These are phyloP conservation scores for Umbelopsis isabellina DNA, from an alignment of 192 early-diverging fungal species.

Conservation along the genomic window DNA sequence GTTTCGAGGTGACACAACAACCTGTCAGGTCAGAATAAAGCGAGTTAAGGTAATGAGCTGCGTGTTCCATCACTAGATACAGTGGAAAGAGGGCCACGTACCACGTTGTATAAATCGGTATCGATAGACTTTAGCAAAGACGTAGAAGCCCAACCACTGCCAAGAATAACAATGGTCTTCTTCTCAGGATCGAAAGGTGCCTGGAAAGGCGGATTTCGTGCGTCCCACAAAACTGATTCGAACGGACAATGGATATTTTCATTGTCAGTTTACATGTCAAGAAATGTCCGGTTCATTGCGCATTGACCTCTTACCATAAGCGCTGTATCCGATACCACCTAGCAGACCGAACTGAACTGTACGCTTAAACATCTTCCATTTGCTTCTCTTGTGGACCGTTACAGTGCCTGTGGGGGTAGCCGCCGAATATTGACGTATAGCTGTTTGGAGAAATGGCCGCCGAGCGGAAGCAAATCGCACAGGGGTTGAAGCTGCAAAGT, in stretches of 20 bases:
- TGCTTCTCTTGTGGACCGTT: slow-evolving; percentile 4
- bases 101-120: slow-evolving; percentile 26
- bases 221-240: slow-evolving; percentile 17
- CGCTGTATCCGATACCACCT: slow-evolving; percentile 21
- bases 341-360: slow-evolving; percentile 18
- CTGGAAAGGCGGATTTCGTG: slow-evolving; percentile 42
- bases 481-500: too few species aligned
- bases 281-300: background rate
- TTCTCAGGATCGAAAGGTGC: slow-evolving; percentile 45
- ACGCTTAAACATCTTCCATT: slow-evolving; percentile 16
- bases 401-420: slow-evolving; percentile 1
- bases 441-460: background rate
- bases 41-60: slow-evolving; percentile 26
- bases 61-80: background rate
- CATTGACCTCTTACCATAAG: slow-evolving; percentile 27
- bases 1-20: slow-evolving; percentile 80
- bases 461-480: background rate
- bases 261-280: background rate
- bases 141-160: slow-evolving; percentile 26
- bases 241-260: slow-evolving; percentile 8
- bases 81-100: background rate
- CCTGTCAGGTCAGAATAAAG: slow-evolving; percentile 25
- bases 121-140: slow-evolving; percentile 24
- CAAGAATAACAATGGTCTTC: slow-evolving; percentile 26
- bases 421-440: slow-evolving; percentile 4